Conservation (phyloP, 2,329 filamentous ascomycete species). For the Neoscytalidium dimidiatum region DNA sequence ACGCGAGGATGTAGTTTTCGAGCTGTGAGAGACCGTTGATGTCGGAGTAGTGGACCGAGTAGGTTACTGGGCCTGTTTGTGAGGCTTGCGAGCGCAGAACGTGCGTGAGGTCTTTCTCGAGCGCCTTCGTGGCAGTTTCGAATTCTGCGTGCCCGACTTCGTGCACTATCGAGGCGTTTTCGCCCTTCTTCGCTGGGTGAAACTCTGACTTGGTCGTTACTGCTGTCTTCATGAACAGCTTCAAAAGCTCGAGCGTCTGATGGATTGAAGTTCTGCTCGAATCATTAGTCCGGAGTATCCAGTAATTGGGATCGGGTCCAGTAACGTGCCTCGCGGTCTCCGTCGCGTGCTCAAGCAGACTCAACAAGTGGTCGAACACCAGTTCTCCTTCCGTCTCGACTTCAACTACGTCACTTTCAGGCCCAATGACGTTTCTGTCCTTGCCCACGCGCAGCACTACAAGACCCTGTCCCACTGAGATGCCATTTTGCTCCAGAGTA, state of each 20-base stretch:
- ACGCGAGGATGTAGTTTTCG: conserved; percentile 39
- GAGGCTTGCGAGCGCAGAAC: conserved; percentile 24
- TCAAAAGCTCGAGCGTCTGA: conserved; percentile 29
- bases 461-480: conserved; percentile 27
- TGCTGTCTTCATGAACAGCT: conserved; percentile 29
- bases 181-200: conserved; percentile 31
- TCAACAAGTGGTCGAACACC: conserved; percentile 35
- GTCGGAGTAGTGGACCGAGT: conserved; percentile 38
- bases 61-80: conserved; percentile 25
- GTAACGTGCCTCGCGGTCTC: conserved; percentile 23
- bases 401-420: conserved; percentile 28
- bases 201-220: conserved; percentile 32
- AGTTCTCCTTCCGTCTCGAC: conserved; percentile 30
- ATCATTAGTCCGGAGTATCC: not conserved
- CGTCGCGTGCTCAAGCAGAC: conserved; percentile 31
- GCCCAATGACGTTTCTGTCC: conserved; percentile 28
- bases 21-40: conserved; percentile 37
- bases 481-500: conserved; percentile 27
- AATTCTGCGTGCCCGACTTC: conserved; percentile 29
- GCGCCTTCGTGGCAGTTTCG: conserved; percentile 33
- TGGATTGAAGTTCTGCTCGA: conserved; percentile 25
- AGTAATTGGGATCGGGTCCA: not conserved
- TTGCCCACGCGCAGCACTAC: conserved; percentile 29
- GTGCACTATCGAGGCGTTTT: conserved; percentile 30
- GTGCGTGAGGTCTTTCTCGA: conserved; percentile 32